Base-by-base conservation (phyloP, 768 basidiomycete genomes). In the Termitomyces sp. region DNA sequence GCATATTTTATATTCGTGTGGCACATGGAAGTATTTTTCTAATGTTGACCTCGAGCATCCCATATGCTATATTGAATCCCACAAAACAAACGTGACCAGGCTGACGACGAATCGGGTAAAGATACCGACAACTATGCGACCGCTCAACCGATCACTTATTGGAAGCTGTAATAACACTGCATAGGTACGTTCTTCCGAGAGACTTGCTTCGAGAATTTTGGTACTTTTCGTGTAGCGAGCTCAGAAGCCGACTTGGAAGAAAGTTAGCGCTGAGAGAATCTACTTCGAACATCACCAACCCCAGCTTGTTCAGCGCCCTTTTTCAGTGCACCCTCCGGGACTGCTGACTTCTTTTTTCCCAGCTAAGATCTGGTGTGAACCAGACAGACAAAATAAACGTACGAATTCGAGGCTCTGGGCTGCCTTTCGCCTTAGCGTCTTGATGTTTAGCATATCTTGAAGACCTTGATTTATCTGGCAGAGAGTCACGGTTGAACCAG, bases 201-300 rank as follows among this genome's bases (percentile, higher is more conserved):
- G 23, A 58, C 59, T 47, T 61, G 40, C 51, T 63, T 59, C 34
- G 60, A 35, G 25, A 63, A 61, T 51, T 58, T 63, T 21, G 39
- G 45, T 11, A 37, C 19, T 30, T 56, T 45, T 52, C 52, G 27
- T 52, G 59, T 25, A 30, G 34, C 34, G 44, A 60, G 14, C 30
- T 51, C 47, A 53, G 57, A 40, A 32, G 34, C 45, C 8, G 47
- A 35, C 59, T 60, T 19, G 25, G 11, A 30, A 27, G 25, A 42
- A 56, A 39, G 8, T 56, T 23, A 56, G 42, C n/a, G 16, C 27
- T 5, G 5, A 11, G n/a, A 25, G 12, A 16, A 5, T 28, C 10
- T 30, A 39, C 41, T 39, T 37, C 25, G 5, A 10, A 42, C 25
- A n/a, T 12, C 7, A 53, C 30, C 19, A 54, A 58, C 56, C 54